Conservation (phyloP, 148 eudicot genomes). For the Arbutus unedo region DNA sequence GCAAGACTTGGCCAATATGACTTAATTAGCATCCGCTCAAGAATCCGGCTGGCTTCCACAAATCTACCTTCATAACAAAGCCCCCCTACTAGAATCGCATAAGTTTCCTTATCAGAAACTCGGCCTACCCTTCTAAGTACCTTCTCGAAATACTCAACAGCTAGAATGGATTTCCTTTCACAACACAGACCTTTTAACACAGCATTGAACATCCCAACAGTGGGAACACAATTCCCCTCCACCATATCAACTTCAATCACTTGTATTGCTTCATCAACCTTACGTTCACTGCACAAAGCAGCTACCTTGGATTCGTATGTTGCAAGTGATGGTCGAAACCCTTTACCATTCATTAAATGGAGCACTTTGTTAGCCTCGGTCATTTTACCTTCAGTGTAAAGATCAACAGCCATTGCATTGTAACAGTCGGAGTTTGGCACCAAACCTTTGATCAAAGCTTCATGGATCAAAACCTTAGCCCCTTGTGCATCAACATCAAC, state of each 20-base stretch:
- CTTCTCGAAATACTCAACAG: conserved; percentile 59
- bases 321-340: conserved; percentile 41
- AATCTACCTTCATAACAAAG: conserved; percentile 58
- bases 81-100: conserved; percentile 46
- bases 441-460: conserved; percentile 64
- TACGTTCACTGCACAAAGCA: conserved; percentile 48
- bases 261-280: conserved; percentile 57
- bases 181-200: conserved; percentile 62
- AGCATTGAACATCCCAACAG: conserved; percentile 39
- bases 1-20: conserved; percentile 47
- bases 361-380: conserved; percentile 57
- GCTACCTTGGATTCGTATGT: conserved; percentile 68
- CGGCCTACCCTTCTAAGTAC: conserved; percentile 59
- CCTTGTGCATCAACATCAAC: conserved; percentile 33
- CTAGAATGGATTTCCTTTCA: conserved; percentile 39
- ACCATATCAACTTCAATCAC: conserved; percentile 71
- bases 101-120: conserved; percentile 65
- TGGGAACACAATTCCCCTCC: conserved; percentile 62
- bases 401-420: conserved; percentile 56
- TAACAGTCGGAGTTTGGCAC: conserved; percentile 70
- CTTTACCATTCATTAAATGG: conserved; percentile 52
- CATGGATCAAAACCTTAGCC: conserved; percentile 52
- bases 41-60: conserved; percentile 57
- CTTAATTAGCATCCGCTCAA: conserved; percentile 63
- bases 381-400: conserved; percentile 59